phyloP scores from a whole-genome alignment of 83 land plant genomes.

The Picea abies region DNA sequence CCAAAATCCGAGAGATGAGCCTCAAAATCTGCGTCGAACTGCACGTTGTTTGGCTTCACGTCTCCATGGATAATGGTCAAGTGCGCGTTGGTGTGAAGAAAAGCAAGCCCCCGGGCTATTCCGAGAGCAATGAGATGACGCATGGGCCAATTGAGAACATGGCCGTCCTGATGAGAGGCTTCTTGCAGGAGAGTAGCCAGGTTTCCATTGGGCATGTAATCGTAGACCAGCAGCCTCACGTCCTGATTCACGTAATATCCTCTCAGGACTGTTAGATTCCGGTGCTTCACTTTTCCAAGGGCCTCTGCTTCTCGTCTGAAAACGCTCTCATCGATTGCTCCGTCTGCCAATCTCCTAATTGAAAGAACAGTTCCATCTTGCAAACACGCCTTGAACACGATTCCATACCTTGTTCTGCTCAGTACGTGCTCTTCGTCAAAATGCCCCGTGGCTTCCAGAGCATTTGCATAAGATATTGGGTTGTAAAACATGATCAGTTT shows the following conservation, averaged over 20 bases:
- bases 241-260: constrained; percentile 88
- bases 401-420: constrained; percentile 76
- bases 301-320: constrained; percentile 88
- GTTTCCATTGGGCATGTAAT: constrained; percentile 99
- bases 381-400: constrained; percentile 86
- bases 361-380: constrained; percentile 89
- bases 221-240: constrained; percentile 81
- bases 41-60: constrained; percentile 84
- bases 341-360: constrained; percentile 69
- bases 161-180: constrained; percentile 96
- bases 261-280: constrained; percentile 84
- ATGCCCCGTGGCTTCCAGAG: constrained; percentile 88
- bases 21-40: constrained; percentile 97
- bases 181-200: constrained; percentile 93
- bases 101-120: constrained; percentile 87
- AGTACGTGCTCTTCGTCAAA: constrained; percentile 95
- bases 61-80: constrained; percentile 82
- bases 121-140: constrained; percentile 97
- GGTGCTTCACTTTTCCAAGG: constrained; percentile 84
- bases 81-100: constrained; percentile 79
- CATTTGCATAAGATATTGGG: constrained; percentile 76
- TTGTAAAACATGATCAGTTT: constrained; percentile 87
- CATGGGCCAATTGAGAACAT: constrained; percentile 98
- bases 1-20: constrained; percentile 95
- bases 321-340: constrained; percentile 53